Evolutionary conservation across 805 yeast genomes (phyloP), one percentile per base, ranked within the genome.

Genomic region (Candida golubevii): DNA sequence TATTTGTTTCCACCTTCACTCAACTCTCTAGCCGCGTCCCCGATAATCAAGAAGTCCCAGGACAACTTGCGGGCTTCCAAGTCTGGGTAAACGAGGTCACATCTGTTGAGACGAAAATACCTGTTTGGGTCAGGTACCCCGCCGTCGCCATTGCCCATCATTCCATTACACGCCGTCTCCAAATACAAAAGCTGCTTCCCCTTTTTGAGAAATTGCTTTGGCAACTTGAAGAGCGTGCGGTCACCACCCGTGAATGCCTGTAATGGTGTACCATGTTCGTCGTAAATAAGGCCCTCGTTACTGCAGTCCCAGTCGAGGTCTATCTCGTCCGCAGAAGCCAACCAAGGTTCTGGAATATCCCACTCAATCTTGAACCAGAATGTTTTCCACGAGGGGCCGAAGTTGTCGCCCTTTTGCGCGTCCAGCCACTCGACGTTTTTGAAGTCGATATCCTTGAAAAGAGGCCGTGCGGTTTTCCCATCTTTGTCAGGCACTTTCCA

Each of bases 311-410:
- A 90, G 50, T 88, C 83, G 46, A 87, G 77, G 42, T 83, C 67
- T 33, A 88, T 74, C 46, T 71, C 74, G 33, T 78, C 80, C 4
- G 59, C 49, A 18, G 70, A 60, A 8, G 66, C 53, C 14, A 71
- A 38, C 86, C 87, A 83, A 3, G 71, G 61, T 12, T 69, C 53
- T 0, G 96, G 96, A 6, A 91, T 69, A n/a, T 70, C 67, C 46
- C 87, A 65, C 11, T 73, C 65, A 15, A 91, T 67, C 53, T 80
- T 77, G 65, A 93, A 88, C 99, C 99, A 91, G 51, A 88, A 95
- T 1, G 98, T 85, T 46, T 91, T 83, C 99, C 99, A 91, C 11
- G 95, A 85, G 3, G 99, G 99, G 0, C 98, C 97, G 61, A 86
- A 88, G 8, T 72, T 66, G 53, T 86, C 83, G 18, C 93, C 95